Conservation (phyloP, 768 basidiomycete species). For the Pleurotus tuber-regium region DNA sequence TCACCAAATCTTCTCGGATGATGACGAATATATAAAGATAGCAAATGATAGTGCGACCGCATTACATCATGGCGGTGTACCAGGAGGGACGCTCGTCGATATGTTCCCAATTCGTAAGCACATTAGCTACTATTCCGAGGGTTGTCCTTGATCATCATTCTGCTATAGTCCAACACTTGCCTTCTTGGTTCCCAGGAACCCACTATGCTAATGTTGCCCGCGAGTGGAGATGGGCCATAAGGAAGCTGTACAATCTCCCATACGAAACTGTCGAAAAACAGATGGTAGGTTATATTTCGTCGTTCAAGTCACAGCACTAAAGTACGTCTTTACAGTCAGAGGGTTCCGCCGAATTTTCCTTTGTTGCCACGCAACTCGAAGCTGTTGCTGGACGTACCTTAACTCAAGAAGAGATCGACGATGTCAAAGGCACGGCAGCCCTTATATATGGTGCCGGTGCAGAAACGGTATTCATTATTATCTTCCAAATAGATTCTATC, state of each 20-base stretch:
- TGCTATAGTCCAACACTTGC: not conserved
- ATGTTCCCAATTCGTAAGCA: constrained; percentile 14
- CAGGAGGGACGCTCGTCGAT: constrained; percentile 16
- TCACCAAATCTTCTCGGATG: constrained; percentile 12
- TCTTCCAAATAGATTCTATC: not conserved
- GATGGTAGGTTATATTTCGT: not conserved
- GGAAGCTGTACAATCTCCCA: constrained; percentile 2
- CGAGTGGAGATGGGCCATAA: not conserved
- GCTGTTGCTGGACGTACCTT: not conserved
- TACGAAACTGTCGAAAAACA: constrained; percentile 3
- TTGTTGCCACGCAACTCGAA: constrained; percentile 7
- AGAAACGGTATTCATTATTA: not conserved
- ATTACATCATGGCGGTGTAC: constrained; percentile 6
- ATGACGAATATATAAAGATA: constrained; percentile 16
- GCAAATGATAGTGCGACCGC: constrained; percentile 6
- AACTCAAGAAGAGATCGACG: not conserved
- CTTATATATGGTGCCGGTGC: constrained; percentile 4
- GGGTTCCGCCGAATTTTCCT: constrained; percentile 1
- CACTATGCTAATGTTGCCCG: constrained; percentile 8
- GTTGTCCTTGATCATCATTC: not conserved
- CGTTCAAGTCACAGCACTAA: not conserved
- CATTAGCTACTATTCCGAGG: not conserved
- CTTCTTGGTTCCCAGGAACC: constrained; percentile 8
- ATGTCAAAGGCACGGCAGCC: not conserved
- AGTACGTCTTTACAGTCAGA: not conserved